Evolutionary conservation across 2,329 filamentous ascomycete species (phyloP), one percentile per base, ranked within the genome.

Genomic region (Fusarium begoniae): DNA sequence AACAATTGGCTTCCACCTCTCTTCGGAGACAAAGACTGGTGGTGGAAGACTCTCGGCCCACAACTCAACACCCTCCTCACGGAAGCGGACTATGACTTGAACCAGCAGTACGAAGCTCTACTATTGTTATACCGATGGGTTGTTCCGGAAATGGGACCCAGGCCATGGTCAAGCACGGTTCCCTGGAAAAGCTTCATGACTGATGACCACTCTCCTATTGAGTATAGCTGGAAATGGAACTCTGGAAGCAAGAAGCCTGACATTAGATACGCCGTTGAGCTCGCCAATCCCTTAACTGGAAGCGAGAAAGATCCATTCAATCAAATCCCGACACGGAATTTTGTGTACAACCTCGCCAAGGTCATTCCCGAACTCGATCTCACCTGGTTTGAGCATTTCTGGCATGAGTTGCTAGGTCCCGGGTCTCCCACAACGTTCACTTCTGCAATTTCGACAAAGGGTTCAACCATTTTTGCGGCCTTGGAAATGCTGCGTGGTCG

Each of bases 191-290:
- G 60, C 26, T 63, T 63, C 41, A 47, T 63, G 41, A 63, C 60
- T 5, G 60, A 63, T 18, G 60, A 63, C 24, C 43, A 63, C 54
- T 48, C 60, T 13, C 43, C 60, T 7, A 58, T 63, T 10, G 53
- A 63, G 18, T 63, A 63, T 15, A 63, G 60, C 22, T 63, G 53
- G 60, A 63, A 63, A 28, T 63, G 60, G 60, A 63, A 22, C n/a
- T 18, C 26, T 20, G 28, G 60, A 15, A 40, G 4, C 14, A 58
- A 58, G 41, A 63, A 58, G 26, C 60, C 60, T 13, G 60, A 63
- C 1, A 47, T 63, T 18, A 44, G 60, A n/a, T 63, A 58, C 17
- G 26, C 32, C 20, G 24, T 63, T 35, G 53, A 58, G 8, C 41
- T 44, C 13, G 20, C 48, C 14, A 24, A 37, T n/a, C 37, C 57